phyloP scores from a whole-genome alignment of 306 rosid species.

The Styphnolobium japonicum region DNA sequence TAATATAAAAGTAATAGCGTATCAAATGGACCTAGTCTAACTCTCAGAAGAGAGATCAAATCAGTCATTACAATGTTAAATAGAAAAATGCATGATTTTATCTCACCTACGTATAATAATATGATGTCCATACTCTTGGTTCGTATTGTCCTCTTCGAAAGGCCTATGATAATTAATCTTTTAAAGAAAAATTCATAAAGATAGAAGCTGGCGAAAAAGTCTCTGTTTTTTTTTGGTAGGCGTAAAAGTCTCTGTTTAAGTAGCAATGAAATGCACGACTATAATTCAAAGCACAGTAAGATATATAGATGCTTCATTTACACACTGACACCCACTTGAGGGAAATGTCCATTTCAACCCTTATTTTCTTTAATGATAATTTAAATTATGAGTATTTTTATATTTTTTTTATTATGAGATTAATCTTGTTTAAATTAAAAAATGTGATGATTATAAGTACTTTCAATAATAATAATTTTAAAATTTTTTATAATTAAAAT shows the following conservation, averaged over 20 bases:
- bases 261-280: neutral
- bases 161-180: neutral
- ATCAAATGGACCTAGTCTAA: neutral
- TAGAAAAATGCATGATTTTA: neutral
- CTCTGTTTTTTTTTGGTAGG: too few relatives aligned
- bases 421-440: too few relatives aligned
- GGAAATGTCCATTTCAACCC: conserved; percentile 1
- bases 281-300: neutral
- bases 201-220: neutral
- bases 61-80: neutral
- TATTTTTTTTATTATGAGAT: too few relatives aligned
- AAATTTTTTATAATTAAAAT: too few relatives aligned
- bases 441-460: too few relatives aligned
- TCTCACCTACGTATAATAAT: neutral
- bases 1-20: too few relatives aligned
- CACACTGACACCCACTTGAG: neutral
- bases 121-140: neutral
- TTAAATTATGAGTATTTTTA: too few relatives aligned
- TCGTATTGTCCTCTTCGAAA: too few relatives aligned
- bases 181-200: neutral
- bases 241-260: neutral
- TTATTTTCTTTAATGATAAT: neutral
- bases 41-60: neutral
- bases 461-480: too few relatives aligned
- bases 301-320: neutral